phyloP scores from a whole-genome alignment of 73 alveolate genomes.

The Breviolum minutum region DNA sequence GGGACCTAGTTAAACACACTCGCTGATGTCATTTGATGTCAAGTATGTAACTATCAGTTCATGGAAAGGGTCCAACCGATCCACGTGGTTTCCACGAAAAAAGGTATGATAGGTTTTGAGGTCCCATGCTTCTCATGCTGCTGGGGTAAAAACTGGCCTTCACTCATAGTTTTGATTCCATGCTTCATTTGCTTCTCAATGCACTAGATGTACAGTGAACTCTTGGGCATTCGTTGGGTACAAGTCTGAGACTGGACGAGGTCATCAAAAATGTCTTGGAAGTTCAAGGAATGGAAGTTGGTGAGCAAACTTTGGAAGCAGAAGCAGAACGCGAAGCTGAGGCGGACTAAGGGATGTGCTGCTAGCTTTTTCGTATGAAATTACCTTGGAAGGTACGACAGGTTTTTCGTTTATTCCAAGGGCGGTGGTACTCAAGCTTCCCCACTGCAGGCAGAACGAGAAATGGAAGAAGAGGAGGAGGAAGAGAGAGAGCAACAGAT shows the following conservation, averaged over 20 bases:
- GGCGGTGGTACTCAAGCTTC: background rate
- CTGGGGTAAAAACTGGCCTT: no score
- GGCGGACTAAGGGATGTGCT: background rate
- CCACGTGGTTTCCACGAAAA: no score
- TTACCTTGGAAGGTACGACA: background rate
- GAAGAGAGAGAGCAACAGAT: constrained; percentile 90
- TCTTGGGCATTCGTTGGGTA: background rate
- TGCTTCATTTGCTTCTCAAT: no score
- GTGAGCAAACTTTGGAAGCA: constrained; percentile 87
- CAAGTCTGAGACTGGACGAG: background rate
- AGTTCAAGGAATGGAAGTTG: constrained; percentile 93
- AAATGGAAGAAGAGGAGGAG: constrained; percentile 91
- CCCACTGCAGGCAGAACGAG: constrained; percentile 82
- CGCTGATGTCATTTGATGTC: no score
- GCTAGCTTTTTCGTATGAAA: background rate
- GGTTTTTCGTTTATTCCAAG: background rate
- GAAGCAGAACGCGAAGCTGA: constrained; percentile 94
- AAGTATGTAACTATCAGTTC: no score
- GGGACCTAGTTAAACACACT: background rate
- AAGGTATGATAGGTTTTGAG: no score
- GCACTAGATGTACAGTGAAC: background rate
- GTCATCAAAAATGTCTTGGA: constrained; percentile 87
- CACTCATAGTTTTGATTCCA: no score
- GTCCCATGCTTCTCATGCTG: no score
- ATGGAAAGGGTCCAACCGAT: no score